Evolutionary conservation across 352 stramenopile species (phyloP).

Genomic region (Achlya hypogyna): DNA sequence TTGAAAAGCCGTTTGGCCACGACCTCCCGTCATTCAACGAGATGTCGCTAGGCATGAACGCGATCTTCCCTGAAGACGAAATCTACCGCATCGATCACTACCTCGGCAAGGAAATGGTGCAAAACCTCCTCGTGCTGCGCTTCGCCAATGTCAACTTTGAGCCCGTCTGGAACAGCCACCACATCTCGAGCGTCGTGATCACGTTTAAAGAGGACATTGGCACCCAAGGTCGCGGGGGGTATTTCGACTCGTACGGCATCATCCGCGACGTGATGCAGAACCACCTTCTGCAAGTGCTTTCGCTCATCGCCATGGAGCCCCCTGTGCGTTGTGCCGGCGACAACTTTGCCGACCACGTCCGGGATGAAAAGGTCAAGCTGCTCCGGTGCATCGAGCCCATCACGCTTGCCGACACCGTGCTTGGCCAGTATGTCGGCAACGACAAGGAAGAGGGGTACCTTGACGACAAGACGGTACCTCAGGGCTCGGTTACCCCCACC

Average conservation of each 20-base stretch:
- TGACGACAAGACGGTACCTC: slow-evolving; percentile 75
- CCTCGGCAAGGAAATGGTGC: slow-evolving; percentile 85
- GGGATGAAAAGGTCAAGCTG: slow-evolving; percentile 86
- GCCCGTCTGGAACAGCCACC: slow-evolving; percentile 73
- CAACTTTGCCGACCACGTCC: slow-evolving; percentile 39
- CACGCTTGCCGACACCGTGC: slow-evolving; percentile 65
- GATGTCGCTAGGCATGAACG: slow-evolving; percentile 32
- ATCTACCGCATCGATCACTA: slow-evolving; percentile 87
- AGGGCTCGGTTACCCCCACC: slow-evolving; percentile 52
- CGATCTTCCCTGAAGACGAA: slow-evolving; percentile 30
- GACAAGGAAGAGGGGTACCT: slow-evolving; percentile 58
- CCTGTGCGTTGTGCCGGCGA: slow-evolving; percentile 59
- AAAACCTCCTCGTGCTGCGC: slow-evolving; percentile 81
- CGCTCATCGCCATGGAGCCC: slow-evolving; percentile 83
- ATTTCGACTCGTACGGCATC: slow-evolving; percentile 89
- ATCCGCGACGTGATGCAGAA: slow-evolving; percentile 92
- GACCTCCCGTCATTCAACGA: slow-evolving; percentile 64
- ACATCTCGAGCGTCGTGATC: slow-evolving; percentile 76
- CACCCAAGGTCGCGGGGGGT: slow-evolving; percentile 74
- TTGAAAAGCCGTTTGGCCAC: slow-evolving; percentile 89
- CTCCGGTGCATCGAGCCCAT: slow-evolving; percentile 70
- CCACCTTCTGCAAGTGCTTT: slow-evolving; percentile 89
- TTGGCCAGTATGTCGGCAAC: slow-evolving; percentile 78
- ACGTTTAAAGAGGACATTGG: slow-evolving; percentile 87
- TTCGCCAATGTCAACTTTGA: slow-evolving; percentile 88